phyloP scores from a whole-genome alignment of 1,284 basidiomycete species.

The Gymnopus androsaceus region DNA sequence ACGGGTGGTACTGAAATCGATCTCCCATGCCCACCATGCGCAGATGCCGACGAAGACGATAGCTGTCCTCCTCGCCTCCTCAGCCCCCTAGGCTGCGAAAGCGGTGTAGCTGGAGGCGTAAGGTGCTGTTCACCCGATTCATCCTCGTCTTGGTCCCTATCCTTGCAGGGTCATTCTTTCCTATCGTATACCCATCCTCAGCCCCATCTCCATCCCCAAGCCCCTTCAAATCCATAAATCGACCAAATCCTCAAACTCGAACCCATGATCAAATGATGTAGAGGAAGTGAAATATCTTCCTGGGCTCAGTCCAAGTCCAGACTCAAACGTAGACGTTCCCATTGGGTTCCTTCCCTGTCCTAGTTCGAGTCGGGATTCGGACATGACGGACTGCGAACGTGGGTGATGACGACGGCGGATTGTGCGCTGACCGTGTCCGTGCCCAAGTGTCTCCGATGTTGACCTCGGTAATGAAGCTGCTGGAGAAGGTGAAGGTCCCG shows the following conservation, averaged over 20 bases:
- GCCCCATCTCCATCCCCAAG: background rate
- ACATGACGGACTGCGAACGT: conserved; percentile 24
- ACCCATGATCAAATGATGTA: no score
- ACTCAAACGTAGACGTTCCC: no score
- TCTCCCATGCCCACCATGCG: conserved; percentile 49
- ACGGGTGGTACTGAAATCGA: conserved; percentile 61
- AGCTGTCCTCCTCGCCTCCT: conserved; percentile 7
- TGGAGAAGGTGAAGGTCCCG: conserved; percentile 18
- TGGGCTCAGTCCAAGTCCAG: no score
- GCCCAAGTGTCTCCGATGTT: conserved; percentile 11
- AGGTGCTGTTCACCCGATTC: conserved; percentile 12
- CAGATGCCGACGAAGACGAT: conserved; percentile 11
- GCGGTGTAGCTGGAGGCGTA: conserved; percentile 21
- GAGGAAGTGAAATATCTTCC: no score
- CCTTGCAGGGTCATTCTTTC: no score
- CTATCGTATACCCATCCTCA: background rate
- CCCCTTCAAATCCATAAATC: no score
- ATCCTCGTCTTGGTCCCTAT: background rate
- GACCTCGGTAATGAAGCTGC: conserved; percentile 24
- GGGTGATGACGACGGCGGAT: conserved; percentile 10
- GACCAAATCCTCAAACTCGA: conserved; percentile 18
- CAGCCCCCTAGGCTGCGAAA: conserved; percentile 14
- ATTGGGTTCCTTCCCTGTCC: no score
- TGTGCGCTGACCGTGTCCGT: background rate
- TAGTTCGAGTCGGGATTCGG: conserved; percentile 20